Evolutionary conservation across 1,284 basidiomycete species (phyloP).

Genomic region (Sparassis latifolia): DNA sequence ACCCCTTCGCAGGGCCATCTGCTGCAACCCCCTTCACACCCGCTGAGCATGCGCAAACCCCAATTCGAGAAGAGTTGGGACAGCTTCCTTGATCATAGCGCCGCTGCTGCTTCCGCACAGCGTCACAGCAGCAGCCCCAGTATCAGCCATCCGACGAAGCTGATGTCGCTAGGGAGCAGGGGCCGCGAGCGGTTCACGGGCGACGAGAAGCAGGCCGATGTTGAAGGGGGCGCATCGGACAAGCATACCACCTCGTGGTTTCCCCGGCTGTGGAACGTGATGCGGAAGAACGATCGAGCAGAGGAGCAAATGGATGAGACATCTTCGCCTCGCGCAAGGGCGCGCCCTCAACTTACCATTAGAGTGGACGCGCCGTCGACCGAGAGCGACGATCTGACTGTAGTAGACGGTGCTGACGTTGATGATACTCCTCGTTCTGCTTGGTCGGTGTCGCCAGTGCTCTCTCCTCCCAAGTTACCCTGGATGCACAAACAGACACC

Average conservation of each 20-base stretch:
- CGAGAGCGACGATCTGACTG: not conserved
- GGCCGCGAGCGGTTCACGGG: constrained; percentile 23
- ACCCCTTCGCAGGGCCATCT: constrained; percentile 5
- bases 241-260: constrained; percentile 8
- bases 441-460: constrained; percentile 36
- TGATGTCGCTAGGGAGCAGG: constrained; percentile 39
- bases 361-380: too few species aligned
- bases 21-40: constrained; percentile 16
- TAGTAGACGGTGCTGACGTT: not conserved
- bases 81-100: constrained; percentile 37
- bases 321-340: not conserved
- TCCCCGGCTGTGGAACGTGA: not conserved
- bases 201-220: constrained; percentile 19
- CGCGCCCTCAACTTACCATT: constrained; percentile 37
- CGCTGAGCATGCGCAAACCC: constrained; percentile 26
- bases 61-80: constrained; percentile 43
- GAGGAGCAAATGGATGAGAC: constrained; percentile 2
- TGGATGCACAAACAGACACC: constrained; percentile 28
- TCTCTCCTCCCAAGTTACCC: constrained; percentile 23
- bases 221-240: not conserved
- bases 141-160: constrained; percentile 31
- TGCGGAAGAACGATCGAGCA: constrained; percentile 15
- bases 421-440: constrained; percentile 24
- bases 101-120: constrained; percentile 11
- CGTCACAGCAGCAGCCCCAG: constrained; percentile 13